Base-by-base conservation (phyloP, 352 stramenopile genomes). In the Thraustochytrium striatum region DNA sequence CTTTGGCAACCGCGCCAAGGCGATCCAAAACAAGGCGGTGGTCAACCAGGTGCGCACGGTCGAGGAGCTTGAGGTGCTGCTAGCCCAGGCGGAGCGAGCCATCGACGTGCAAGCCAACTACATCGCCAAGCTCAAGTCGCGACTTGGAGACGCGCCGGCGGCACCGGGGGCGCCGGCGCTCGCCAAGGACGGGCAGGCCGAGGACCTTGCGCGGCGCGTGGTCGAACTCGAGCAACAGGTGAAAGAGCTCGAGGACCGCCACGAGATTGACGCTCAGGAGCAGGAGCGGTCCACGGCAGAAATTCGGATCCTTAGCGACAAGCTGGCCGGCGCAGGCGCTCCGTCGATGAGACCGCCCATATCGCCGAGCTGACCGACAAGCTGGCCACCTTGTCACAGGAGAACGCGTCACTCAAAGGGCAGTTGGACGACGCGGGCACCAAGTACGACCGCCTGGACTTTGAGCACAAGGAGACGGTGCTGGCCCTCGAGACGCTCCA, bases 1-100 rank as follows among this genome's bases (percentile, higher is more conserved):
- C 0, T 96, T 96, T 78, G 91, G 90, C 19, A 93, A 90, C 61
- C 90, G 91, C 16, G 92, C 92, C 11, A 96, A 96, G 72, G 91
- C 85, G 39, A 97, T 97, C 83, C 91, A 93, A 85, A 96, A 97
- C 83, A 93, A 94, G 86, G 90, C 92, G 5, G 89, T 94, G 0
- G 89, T 94, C 41, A 95, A 94, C 65, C 87, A 91, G 57, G 86
- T 93, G 11, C 70, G 70, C 47, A 80, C 70, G 19, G 70, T 80
- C 0, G 70, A 80, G 70, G 70, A 80, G 43, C 70, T 80, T 13
- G 70, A 80, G 70, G 55, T 35, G 1, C 58, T 80, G n/a, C 33
- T 80, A 5, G 58, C 55, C 3, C 55, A 72, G 58, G 70, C 70
- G 16, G 70, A 80, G 33, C 55, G 70, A 13, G 70, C 55, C 28